Conservation (phyloP, 805 yeast species). For the Candida piceae region DNA sequence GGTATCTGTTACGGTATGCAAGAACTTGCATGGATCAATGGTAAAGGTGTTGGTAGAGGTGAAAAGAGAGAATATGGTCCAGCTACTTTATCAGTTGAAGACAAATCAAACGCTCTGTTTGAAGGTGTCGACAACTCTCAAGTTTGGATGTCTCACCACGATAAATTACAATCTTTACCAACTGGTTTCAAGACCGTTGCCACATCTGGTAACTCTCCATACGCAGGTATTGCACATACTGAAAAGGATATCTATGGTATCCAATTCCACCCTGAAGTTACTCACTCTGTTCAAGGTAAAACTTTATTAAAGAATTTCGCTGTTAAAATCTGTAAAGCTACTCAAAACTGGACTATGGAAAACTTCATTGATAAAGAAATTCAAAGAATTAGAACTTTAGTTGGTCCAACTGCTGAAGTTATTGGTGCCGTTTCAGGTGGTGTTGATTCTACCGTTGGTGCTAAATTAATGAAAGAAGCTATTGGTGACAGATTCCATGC, state of each 20-base stretch:
- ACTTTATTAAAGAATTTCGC: constrained; percentile 87
- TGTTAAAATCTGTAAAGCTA: constrained; percentile 78
- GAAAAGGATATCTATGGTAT: constrained; percentile 79
- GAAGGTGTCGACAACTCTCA: constrained; percentile 88
- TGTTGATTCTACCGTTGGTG: constrained; percentile 98
- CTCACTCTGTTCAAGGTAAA: constrained; percentile 92
- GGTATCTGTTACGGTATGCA: constrained; percentile 99
- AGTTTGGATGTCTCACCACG: constrained; percentile 99
- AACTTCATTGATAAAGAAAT: constrained; percentile 97
- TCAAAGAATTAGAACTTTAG: constrained; percentile 81
- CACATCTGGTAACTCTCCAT: constrained; percentile 90
- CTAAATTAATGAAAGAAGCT: constrained; percentile 96
- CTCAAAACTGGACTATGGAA: constrained; percentile 95
- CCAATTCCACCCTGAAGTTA: constrained; percentile 99
- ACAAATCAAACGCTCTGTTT: constrained; percentile 65
- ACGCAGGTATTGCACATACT: constrained; percentile 82
- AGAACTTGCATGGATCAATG: constrained; percentile 97
- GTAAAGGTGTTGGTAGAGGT: constrained; percentile 90
- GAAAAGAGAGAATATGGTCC: constrained; percentile 98
- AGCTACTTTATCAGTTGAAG: constrained; percentile 83
- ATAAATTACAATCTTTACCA: constrained; percentile 88
- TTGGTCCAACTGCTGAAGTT: constrained; percentile 97
- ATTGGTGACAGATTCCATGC: constrained; percentile 99
- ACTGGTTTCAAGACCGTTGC: constrained; percentile 86
- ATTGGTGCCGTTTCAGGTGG: constrained; percentile 99